These are phyloP conservation scores for Aspergillus coremiiformis DNA, from an alignment of 495 filamentous ascomycete genomes.

Conservation along the genomic window DNA sequence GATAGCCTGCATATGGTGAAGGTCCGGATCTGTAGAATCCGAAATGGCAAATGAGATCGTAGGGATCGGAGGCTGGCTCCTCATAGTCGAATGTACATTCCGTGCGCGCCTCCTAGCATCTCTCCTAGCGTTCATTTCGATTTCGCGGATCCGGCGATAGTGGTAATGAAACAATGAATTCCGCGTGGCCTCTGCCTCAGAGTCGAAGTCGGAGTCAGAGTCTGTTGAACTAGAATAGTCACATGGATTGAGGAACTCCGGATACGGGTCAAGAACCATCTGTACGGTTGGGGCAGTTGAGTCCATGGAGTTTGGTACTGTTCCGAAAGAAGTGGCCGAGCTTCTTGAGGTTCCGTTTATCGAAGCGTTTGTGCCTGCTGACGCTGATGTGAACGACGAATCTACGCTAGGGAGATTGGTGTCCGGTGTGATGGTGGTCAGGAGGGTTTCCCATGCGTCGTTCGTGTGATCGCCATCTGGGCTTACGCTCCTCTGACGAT, in stretches of 20 bases:
- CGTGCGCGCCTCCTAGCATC: slow-evolving; percentile 22
- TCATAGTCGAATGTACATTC: slow-evolving; percentile 29
- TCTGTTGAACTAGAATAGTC: slow-evolving; percentile 36
- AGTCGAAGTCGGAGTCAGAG: slow-evolving; percentile 20
- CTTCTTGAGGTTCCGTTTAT: slow-evolving; percentile 27
- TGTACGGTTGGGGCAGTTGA: slow-evolving; percentile 17
- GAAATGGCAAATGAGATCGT: slow-evolving; percentile 31
- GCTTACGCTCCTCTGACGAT: slow-evolving; percentile 73
- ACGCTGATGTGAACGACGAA: slow-evolving; percentile 69
- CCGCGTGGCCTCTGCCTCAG: slow-evolving; percentile 21
- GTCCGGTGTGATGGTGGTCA: slow-evolving; percentile 74
- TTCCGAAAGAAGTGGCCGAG: slow-evolving; percentile 29
- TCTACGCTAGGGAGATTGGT: slow-evolving; percentile 69
- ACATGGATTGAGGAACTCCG: slow-evolving; percentile 36
- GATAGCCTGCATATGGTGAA: slow-evolving; percentile 60
- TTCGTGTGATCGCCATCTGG: slow-evolving; percentile 54
- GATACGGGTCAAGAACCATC: slow-evolving; percentile 34
- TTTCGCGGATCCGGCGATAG: slow-evolving; percentile 14
- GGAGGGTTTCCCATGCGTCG: slow-evolving; percentile 69
- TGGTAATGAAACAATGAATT: slow-evolving; percentile 17
- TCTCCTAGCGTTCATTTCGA: slow-evolving; percentile 18
- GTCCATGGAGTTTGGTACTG: slow-evolving; percentile 19
- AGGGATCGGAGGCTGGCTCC: slow-evolving; percentile 34
- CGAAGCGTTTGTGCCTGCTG: slow-evolving; percentile 33
- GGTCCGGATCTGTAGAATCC: slow-evolving; percentile 33